Evolutionary conservation across 192 early-diverging fungal species (phyloP).

Genomic region (Blastocladiella britannica): DNA sequence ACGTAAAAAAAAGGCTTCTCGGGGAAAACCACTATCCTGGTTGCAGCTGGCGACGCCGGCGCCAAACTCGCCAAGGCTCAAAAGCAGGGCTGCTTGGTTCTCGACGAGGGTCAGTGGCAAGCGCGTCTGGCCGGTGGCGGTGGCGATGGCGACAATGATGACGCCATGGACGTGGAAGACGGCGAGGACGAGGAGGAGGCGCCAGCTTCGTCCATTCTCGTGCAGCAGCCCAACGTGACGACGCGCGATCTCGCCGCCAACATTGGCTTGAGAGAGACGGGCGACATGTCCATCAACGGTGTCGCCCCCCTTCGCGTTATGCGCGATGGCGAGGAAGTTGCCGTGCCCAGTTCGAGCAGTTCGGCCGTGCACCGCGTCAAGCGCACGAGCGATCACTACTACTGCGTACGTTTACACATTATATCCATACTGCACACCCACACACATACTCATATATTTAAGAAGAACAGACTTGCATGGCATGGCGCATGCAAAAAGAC

Average conservation of each 20-base stretch:
- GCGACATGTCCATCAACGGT: conserved; percentile 11
- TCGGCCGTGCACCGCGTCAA: conserved; percentile 16
- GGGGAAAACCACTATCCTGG: conserved; percentile 10
- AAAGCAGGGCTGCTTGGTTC: conserved; percentile 6
- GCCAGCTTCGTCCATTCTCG: background rate
- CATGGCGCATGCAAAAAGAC: conserved; percentile 15
- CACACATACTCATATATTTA: no score
- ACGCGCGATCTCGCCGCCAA: background rate
- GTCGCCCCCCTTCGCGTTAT: conserved; percentile 10
- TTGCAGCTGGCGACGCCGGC: conserved; percentile 3
- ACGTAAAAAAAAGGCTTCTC: conserved; percentile 19
- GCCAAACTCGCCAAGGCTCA: conserved; percentile 5
- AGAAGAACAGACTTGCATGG: conserved; percentile 9
- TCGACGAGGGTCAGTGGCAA: background rate
- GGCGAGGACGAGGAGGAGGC: background rate
- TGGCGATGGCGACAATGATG: conserved; percentile 10
- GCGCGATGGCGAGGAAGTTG: conserved; percentile 12
- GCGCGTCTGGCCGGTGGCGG: conserved; percentile 3
- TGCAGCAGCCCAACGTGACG: background rate
- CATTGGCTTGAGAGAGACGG: no score
- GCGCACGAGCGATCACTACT: conserved; percentile 19
- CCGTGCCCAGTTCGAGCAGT: conserved; percentile 2
- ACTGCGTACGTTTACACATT: conserved; percentile 11
- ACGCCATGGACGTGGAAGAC: conserved; percentile 2
- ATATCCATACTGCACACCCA: no score